These are phyloP conservation scores for Pachyrhizus erosus DNA, from an alignment of 306 rosid genomes.

Conservation along the genomic window DNA sequence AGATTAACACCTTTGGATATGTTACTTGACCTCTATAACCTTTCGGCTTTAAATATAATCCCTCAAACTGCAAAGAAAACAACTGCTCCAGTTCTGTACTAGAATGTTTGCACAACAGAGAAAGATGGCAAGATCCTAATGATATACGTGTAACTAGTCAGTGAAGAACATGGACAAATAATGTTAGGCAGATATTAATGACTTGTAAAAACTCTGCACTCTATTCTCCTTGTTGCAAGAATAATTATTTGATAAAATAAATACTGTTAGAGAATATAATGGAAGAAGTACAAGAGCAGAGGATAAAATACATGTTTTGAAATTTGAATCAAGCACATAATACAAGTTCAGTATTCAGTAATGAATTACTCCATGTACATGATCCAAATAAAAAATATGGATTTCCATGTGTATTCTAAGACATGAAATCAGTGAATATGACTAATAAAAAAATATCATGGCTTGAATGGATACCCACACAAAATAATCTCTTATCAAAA, in stretches of 20 bases:
- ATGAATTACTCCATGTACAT: not conserved
- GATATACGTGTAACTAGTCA: slow-evolving; percentile 30
- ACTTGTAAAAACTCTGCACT: slow-evolving; percentile 5
- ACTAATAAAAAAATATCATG: not conserved
- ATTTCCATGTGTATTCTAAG: slow-evolving; percentile 18
- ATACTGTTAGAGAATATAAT: slow-evolving; percentile 6
- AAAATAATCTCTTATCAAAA: slow-evolving; percentile 10
- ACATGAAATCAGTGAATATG: slow-evolving; percentile 10
- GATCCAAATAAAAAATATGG: slow-evolving; percentile 15
- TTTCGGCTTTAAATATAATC: slow-evolving; percentile 68
- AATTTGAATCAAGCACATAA: slow-evolving; percentile 28
- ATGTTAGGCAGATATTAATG: slow-evolving; percentile 22
- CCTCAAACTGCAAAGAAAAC: slow-evolving; percentile 75
- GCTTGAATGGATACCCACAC: not conserved
- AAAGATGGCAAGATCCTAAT: slow-evolving; percentile 77
- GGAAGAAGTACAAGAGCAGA: slow-evolving; percentile 19
- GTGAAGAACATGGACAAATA: slow-evolving; percentile 30
- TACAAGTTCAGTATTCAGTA: slow-evolving; percentile 19
- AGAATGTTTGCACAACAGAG: slow-evolving; percentile 73
- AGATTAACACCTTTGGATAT: slow-evolving; percentile 82
- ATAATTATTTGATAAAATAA: slow-evolving; percentile 23
- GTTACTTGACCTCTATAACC: slow-evolving; percentile 61
- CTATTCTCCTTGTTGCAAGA: slow-evolving; percentile 31
- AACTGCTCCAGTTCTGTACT: slow-evolving; percentile 67
- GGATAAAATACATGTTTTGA: slow-evolving; percentile 19